Evolutionary conservation across 2,329 filamentous ascomycete genomes (phyloP).

Genomic region (Calonectria ilicicola): DNA sequence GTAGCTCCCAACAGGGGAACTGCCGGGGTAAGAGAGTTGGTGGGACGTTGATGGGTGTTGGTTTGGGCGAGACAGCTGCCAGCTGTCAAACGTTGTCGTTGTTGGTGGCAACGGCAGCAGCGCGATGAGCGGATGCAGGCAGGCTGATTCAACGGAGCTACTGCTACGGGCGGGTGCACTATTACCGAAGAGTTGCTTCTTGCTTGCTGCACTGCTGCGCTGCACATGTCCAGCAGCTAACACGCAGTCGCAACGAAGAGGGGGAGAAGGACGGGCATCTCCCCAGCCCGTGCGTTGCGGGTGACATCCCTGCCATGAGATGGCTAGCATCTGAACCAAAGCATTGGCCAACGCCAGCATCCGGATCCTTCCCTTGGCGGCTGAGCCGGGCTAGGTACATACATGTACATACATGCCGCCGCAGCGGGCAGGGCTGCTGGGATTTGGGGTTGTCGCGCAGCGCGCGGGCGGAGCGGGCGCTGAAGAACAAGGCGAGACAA

Average conservation of each 20-base stretch:
- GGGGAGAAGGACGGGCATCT: neutral
- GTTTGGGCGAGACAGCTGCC: slow-evolving; percentile 3
- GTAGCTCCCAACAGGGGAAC: slow-evolving; percentile 6
- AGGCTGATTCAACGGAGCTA: neutral
- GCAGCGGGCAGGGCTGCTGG: slow-evolving; percentile 4
- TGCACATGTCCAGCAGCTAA: slow-evolving; percentile 1
- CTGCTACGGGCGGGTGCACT: neutral
- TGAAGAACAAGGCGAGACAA: neutral
- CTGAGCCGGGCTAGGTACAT: slow-evolving; percentile 6
- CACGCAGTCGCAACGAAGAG: neutral
- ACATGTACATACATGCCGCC: neutral
- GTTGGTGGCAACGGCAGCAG: neutral
- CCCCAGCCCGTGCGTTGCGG: slow-evolving; percentile 27
- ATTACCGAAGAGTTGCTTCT: neutral
- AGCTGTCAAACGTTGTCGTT: neutral
- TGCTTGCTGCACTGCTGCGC: neutral
- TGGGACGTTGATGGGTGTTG: slow-evolving; percentile 1
- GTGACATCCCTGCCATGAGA: slow-evolving; percentile 19
- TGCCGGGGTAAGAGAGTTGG: neutral
- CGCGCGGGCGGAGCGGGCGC: slow-evolving; percentile 1
- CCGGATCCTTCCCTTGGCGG: neutral
- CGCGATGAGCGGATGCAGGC: neutral
- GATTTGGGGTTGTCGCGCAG: slow-evolving; percentile 6
- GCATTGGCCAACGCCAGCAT: slow-evolving; percentile 1
- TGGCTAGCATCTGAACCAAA: slow-evolving; percentile 4